Conservation (phyloP, 176 grass and related monocot genomes). For the Oryza glaberrima region DNA sequence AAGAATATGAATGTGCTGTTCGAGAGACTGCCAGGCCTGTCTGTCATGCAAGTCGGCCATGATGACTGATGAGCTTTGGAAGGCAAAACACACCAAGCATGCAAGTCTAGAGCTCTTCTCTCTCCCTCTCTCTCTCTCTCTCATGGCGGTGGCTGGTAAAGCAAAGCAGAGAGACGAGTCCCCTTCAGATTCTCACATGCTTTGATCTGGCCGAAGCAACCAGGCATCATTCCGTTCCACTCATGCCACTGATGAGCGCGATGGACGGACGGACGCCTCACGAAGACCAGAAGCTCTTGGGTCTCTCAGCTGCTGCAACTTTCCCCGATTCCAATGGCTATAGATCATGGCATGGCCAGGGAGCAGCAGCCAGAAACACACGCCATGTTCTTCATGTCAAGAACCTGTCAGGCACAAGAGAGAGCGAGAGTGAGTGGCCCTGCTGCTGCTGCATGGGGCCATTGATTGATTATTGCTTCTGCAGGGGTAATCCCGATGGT, state of each 20-base stretch:
- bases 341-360: conserved; percentile 43
- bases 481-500: conserved; percentile 53
- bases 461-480: conserved; percentile 51
- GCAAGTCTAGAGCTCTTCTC: neutral
- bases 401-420: conserved; percentile 31
- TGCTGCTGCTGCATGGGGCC: conserved; percentile 7
- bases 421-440: neutral
- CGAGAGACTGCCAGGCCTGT: conserved; percentile 26
- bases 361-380: conserved; percentile 22
- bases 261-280: neutral
- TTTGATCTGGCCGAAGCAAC: conserved; percentile 50
- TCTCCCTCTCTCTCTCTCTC: neutral
- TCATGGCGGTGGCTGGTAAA: neutral
- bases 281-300: conserved; percentile 35
- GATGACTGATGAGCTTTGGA: conserved; percentile 24
- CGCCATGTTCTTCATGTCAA: conserved; percentile 44
- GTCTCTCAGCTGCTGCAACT: conserved; percentile 14
- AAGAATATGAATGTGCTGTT: neutral
- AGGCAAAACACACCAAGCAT: conserved; percentile 31
- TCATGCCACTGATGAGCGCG: conserved; percentile 26
- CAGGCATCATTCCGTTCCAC: conserved; percentile 39
- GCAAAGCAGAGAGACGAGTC: conserved; percentile 20
- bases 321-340: conserved; percentile 56
- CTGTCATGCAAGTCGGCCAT: conserved; percentile 33
- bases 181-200: conserved; percentile 30